These are phyloP conservation scores for Lolium perenne DNA, from an alignment of 176 grass and related monocot genomes.

Conservation along the genomic window DNA sequence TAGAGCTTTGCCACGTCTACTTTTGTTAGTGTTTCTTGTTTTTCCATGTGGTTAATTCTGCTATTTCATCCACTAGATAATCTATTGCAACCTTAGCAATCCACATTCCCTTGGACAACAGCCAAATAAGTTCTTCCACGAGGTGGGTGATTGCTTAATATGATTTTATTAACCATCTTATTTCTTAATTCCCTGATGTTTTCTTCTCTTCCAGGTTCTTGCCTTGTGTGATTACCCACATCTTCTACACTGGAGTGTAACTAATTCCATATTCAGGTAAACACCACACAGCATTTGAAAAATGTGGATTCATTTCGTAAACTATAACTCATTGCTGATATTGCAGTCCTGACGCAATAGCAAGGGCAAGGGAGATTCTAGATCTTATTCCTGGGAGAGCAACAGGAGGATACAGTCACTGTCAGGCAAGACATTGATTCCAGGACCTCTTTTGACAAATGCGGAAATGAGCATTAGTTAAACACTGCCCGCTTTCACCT, in stretches of 20 bases:
- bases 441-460: conserved; percentile 9
- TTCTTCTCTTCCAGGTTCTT: conserved; percentile 64
- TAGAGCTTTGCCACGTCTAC: neutral
- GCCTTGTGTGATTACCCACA: conserved; percentile 72
- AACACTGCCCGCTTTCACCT: conserved; percentile 9
- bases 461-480: conserved; percentile 9
- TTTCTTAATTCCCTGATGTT: conserved; percentile 13
- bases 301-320: neutral
- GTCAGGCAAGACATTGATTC: conserved; percentile 57
- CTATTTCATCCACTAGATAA: conserved; percentile 49
- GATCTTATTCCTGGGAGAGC: conserved; percentile 59
- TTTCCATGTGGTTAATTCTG: neutral
- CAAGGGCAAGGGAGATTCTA: conserved; percentile 62
- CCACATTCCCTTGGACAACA: conserved; percentile 71
- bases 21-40: conserved; percentile 11
- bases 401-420: conserved; percentile 81
- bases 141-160: conserved; percentile 43
- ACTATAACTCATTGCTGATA: conserved; percentile 7
- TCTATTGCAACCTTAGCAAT: conserved; percentile 75
- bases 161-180: conserved; percentile 2
- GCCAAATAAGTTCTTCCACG: conserved; percentile 68
- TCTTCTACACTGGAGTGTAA: conserved; percentile 54
- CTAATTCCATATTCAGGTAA: conserved; percentile 70
- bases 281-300: neutral
- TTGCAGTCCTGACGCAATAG: conserved; percentile 61